These are phyloP conservation scores for Lagenaria siceraria DNA, from an alignment of 306 rosid genomes.

Conservation along the genomic window DNA sequence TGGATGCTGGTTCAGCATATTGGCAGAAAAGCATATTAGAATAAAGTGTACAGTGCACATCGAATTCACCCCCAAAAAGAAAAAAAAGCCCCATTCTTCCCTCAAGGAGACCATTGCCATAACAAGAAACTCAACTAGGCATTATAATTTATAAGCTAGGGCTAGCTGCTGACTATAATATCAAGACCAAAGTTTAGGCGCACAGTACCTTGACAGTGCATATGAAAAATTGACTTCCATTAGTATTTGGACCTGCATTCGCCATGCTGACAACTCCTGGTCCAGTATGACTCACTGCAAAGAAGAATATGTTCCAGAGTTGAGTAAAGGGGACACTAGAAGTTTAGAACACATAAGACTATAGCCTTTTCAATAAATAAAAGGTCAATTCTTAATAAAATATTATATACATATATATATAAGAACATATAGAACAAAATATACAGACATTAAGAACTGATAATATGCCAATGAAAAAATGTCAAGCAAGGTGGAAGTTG, in stretches of 20 bases:
- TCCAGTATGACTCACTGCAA: conserved; percentile 66
- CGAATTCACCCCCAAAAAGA: too few species aligned
- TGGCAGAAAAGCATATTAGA: neutral
- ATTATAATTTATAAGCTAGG: neutral
- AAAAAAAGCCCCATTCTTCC: too few species aligned
- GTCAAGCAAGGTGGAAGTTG: neutral
- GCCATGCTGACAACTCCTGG: conserved; percentile 97
- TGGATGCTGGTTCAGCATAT: neutral
- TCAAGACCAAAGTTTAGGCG: neutral
- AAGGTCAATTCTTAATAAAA: neutral
- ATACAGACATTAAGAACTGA: neutral
- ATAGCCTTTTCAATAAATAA: neutral
- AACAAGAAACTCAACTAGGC: neutral
- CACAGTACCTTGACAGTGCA: conserved; percentile 79
- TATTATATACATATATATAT: neutral
- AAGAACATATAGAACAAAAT: neutral
- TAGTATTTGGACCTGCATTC: conserved; percentile 96
- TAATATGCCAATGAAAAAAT: neutral
- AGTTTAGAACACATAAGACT: neutral
- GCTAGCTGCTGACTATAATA: neutral
- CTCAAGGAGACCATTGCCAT: neutral
- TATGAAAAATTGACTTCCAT: conserved; percentile 93
- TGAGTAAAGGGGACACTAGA: neutral
- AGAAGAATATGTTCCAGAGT: conserved; percentile 7
- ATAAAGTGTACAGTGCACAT: too few species aligned